Evolutionary conservation across 257 asterid genomes (phyloP).

Genomic region (Mitragyna speciosa): DNA sequence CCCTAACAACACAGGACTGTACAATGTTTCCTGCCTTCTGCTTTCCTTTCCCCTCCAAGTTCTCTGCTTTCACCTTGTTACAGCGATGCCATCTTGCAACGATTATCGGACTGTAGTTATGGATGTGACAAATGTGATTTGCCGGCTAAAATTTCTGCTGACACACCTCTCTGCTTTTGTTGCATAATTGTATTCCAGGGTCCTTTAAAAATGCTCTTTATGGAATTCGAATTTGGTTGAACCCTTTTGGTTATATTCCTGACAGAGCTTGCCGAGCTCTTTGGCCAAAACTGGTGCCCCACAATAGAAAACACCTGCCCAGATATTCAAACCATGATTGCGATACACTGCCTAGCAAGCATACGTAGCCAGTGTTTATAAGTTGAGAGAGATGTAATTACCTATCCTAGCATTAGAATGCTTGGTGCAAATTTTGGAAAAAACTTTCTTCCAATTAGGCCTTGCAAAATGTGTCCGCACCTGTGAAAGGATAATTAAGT

Average conservation of each 20-base stretch:
- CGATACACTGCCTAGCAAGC: background rate
- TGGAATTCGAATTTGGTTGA: slow-evolving; percentile 91
- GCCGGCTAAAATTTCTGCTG: background rate
- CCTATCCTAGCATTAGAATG: slow-evolving; percentile 95
- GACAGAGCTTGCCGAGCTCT: slow-evolving; percentile 78
- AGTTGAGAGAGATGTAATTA: slow-evolving; percentile 23
- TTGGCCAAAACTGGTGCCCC: slow-evolving; percentile 87
- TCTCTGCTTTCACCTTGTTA: slow-evolving; percentile 7
- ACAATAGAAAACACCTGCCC: slow-evolving; percentile 90
- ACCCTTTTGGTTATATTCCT: slow-evolving; percentile 84
- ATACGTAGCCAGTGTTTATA: background rate
- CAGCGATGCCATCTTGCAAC: background rate
- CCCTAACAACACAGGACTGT: slow-evolving; percentile 10
- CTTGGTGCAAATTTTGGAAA: slow-evolving; percentile 72
- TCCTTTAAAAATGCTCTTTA: slow-evolving; percentile 76
- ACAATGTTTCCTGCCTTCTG: slow-evolving; percentile 14
- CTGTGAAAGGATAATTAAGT: slow-evolving; percentile 36
- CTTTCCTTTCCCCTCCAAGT: background rate
- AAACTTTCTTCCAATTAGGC: slow-evolving; percentile 96
- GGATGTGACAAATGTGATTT: background rate
- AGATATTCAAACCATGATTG: background rate
- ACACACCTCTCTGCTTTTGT: background rate
- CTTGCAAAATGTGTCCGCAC: slow-evolving; percentile 93
- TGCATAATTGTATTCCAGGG: background rate
- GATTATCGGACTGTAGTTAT: slow-evolving; percentile 1